phyloP scores from a whole-genome alignment of 2,329 filamentous ascomycete species.

The Cercospora beticola region DNA sequence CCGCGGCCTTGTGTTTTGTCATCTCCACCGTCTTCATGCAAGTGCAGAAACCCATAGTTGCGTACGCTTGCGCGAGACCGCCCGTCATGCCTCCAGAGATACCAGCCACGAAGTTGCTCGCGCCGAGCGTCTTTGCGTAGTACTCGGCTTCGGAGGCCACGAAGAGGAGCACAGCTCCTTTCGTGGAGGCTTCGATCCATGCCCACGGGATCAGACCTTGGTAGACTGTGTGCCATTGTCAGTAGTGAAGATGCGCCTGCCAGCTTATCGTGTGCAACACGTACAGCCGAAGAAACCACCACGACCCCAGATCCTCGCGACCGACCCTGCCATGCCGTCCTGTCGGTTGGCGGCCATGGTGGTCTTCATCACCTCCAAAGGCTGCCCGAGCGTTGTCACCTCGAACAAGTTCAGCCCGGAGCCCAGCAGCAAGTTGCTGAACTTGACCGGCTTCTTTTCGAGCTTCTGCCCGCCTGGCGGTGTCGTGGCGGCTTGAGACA shows the following conservation, averaged over 20 bases:
- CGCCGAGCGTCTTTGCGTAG: slow-evolving; percentile 76
- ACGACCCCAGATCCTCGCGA: slow-evolving; percentile 86
- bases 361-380: slow-evolving; percentile 98
- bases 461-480: slow-evolving; percentile 49
- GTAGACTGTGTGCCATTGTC: slow-evolving; percentile 67
- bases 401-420: slow-evolving; percentile 96
- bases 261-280: slow-evolving; percentile 42
- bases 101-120: slow-evolving; percentile 81
- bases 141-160: slow-evolving; percentile 98
- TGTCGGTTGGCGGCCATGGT: slow-evolving; percentile 97
- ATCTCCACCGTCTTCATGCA: slow-evolving; percentile 99
- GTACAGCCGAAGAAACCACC: slow-evolving; percentile 92
- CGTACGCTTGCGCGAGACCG: slow-evolving; percentile 96
- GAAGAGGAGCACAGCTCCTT: slow-evolving; percentile 97
- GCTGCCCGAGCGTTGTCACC: slow-evolving; percentile 71
- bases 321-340: slow-evolving; percentile 79
- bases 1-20: slow-evolving; percentile 93
- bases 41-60: slow-evolving; percentile 99
- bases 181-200: slow-evolving; percentile 99
- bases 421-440: slow-evolving; percentile 95
- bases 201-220: slow-evolving; percentile 99
- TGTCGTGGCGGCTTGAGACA: slow-evolving; percentile 39
- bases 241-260: not conserved
- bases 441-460: slow-evolving; percentile 99
- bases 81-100: slow-evolving; percentile 90